Conservation (phyloP, 1,284 basidiomycete species). For the Marasmius sp. region DNA sequence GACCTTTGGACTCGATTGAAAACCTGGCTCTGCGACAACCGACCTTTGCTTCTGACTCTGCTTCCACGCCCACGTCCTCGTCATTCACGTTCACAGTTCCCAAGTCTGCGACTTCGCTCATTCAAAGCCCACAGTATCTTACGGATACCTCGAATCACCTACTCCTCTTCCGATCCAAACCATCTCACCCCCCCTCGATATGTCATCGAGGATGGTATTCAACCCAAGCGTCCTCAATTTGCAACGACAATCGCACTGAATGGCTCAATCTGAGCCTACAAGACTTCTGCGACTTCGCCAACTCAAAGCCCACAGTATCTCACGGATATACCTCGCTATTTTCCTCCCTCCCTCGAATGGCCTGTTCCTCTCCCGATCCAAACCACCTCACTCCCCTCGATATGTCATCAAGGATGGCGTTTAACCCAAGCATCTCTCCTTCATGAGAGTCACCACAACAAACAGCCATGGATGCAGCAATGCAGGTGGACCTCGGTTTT, state of each 20-base stretch:
- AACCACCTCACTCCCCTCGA: slow-evolving; percentile 46
- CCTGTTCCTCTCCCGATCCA: slow-evolving; percentile 12
- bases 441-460: slow-evolving; percentile 55
- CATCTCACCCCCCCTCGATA: slow-evolving; percentile 50
- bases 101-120: slow-evolving; percentile 35
- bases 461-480: slow-evolving; percentile 51
- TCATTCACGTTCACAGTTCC: slow-evolving; percentile 77
- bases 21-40: slow-evolving; percentile 70
- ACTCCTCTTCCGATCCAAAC: slow-evolving; percentile 16
- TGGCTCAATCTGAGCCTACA: slow-evolving; percentile 48
- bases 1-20: slow-evolving; percentile 75
- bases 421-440: slow-evolving; percentile 61
- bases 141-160: slow-evolving; percentile 14
- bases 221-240: slow-evolving; percentile 62
- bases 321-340: slow-evolving; percentile 22
- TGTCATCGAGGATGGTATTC: slow-evolving; percentile 62
- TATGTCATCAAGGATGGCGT: slow-evolving; percentile 61
- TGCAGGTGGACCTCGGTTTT: slow-evolving; percentile 63
- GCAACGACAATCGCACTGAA: slow-evolving; percentile 55
- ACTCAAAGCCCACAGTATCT: slow-evolving; percentile 13
- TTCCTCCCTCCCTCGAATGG: slow-evolving; percentile 17
- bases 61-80: slow-evolving; percentile 67
- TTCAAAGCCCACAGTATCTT: slow-evolving; percentile 12
- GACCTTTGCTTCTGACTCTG: slow-evolving; percentile 23
- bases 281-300: slow-evolving; percentile 51